Evolutionary conservation across 108 stramenopile species (phyloP).

Genomic region (Nitzschia putrida): DNA sequence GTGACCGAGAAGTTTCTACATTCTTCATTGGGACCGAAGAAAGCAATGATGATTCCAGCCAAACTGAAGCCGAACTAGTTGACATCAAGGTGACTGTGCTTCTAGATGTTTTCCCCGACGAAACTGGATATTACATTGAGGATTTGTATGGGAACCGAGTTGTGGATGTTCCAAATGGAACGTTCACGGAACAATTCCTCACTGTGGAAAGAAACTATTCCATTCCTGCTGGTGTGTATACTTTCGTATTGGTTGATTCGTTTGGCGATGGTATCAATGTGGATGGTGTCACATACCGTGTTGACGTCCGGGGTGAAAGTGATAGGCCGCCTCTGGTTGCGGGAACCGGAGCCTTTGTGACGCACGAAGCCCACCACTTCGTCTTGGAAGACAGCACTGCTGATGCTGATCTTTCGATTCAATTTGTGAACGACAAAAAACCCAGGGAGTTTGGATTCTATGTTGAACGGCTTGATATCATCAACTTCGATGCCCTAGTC

Average conservation of each 20-base stretch:
- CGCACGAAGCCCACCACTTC: slow-evolving; percentile 9
- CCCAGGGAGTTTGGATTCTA: slow-evolving; percentile 26
- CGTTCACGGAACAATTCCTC: slow-evolving; percentile 1
- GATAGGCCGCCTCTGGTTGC: slow-evolving; percentile 17
- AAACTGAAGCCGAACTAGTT: neutral
- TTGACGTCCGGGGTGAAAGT: slow-evolving; percentile 10
- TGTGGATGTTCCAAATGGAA: slow-evolving; percentile 28
- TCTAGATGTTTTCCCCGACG: slow-evolving; percentile 28
- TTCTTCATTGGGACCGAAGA: slow-evolving; percentile 11
- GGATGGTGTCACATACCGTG: slow-evolving; percentile 7
- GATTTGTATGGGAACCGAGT: slow-evolving; percentile 1
- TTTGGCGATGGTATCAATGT: slow-evolving; percentile 28
- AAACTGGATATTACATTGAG: slow-evolving; percentile 37
- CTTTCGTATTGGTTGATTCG: slow-evolving; percentile 22
- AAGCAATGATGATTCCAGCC: neutral
- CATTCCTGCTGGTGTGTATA: slow-evolving; percentile 26
- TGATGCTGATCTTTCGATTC: slow-evolving; percentile 11
- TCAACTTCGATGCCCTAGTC: slow-evolving; percentile 19
- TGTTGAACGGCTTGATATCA: slow-evolving; percentile 22
- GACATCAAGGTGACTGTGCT: slow-evolving; percentile 26
- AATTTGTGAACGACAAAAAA: slow-evolving; percentile 13
- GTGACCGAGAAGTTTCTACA: slow-evolving; percentile 8
- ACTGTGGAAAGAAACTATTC: slow-evolving; percentile 15
- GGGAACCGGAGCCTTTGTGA: slow-evolving; percentile 20
- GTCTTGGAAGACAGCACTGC: slow-evolving; percentile 24